A percentile compares a stretch with the other conserved stretches of the same genome.
phyloP scores from a whole-genome alignment of 176 grass and related monocot species.

The Thalia dealbata region DNA sequence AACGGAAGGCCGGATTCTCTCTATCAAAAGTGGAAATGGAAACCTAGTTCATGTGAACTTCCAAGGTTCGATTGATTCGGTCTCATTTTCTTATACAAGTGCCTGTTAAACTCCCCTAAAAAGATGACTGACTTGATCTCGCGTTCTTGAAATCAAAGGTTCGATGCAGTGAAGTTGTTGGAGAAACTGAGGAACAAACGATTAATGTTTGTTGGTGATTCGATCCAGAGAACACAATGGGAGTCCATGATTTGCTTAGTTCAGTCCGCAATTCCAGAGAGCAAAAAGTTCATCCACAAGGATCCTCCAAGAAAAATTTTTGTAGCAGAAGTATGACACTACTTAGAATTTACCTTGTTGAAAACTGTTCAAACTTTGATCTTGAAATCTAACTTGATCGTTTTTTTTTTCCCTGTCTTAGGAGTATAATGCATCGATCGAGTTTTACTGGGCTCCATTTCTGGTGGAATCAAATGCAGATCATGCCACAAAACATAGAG shows the following conservation, averaged over 20 bases:
- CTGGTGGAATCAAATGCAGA: conserved; percentile 69
- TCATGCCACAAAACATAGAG: conserved; percentile 39
- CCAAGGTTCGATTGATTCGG: background rate
- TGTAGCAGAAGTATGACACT: conserved; percentile 50
- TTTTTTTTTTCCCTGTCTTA: conserved; percentile 3
- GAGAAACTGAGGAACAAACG: conserved; percentile 57
- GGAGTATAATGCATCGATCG: conserved; percentile 74
- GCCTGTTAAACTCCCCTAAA: background rate
- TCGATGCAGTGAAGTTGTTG: conserved; percentile 65
- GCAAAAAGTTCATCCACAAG: conserved; percentile 68
- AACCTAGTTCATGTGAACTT: conserved; percentile 15
- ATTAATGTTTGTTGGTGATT: conserved; percentile 92
- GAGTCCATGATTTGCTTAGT: conserved; percentile 90
- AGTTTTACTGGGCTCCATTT: conserved; percentile 88
- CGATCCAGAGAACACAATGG: conserved; percentile 87
- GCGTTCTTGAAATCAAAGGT: conserved; percentile 32
- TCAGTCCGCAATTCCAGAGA: conserved; percentile 44
- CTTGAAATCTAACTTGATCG: too few species aligned
- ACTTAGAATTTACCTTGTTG: background rate
- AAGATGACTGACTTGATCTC: background rate
- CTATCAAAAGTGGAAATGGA: conserved; percentile 23
- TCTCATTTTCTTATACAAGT: background rate
- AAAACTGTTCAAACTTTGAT: background rate
- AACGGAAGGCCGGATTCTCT: conserved; percentile 17
- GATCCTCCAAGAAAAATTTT: conserved; percentile 62